Base-by-base conservation (phyloP, 164 flowering plant species). In the Nymphaea thermarum region DNA sequence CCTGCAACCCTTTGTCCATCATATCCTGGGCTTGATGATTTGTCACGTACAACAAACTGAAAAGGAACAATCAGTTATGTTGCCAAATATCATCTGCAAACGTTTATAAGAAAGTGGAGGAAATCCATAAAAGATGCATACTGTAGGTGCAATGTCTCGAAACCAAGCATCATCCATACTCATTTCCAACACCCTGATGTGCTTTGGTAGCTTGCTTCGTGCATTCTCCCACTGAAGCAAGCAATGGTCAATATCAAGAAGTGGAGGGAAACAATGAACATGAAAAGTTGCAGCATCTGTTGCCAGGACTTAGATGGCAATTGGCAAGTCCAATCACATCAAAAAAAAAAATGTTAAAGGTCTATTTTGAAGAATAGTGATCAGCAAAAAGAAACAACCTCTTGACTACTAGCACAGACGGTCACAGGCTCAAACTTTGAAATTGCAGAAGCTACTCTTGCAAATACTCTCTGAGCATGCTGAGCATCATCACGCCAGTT, bases 131-230 rank as follows among this genome's bases (percentile, higher is more conserved):
- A 65, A 67, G 69, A 75, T 71, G 61, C 96, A 86, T 78, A 93
- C 98, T 72, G 93, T 93, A 65, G 98, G 97, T 41, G 94, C 98
- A 68, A 80, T 79, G 71, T 93, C 98, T 67, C 98, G 93, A 72
- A 93, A 86, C 98, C 97, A 91, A 42, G 94, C 81, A 80, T 91
- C 98, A 67, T 91, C 86, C 91, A 83, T 79, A 70, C 94, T 89
- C 93, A 91, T 85, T 78, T 91, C 96, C 53, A 91, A 66, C 65
- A 91, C 91, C 78, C 96, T 83, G 66, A 93, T 68, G 64, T 84
- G 70, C 68, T 75, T 64, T 4, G 97, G 97, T 44, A 93, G 71
- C 73, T 69, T 79, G 65, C 68, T 74, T 41, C 97, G 84, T 60
- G 98, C 98, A 76, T 85, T 86, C 10, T 60, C 76, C 98, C 97